A percentile compares a stretch with the other conserved stretches of the same genome.
Evolutionary conservation across 1,284 basidiomycete species (phyloP).

Genomic region (Puccinia polysora): DNA sequence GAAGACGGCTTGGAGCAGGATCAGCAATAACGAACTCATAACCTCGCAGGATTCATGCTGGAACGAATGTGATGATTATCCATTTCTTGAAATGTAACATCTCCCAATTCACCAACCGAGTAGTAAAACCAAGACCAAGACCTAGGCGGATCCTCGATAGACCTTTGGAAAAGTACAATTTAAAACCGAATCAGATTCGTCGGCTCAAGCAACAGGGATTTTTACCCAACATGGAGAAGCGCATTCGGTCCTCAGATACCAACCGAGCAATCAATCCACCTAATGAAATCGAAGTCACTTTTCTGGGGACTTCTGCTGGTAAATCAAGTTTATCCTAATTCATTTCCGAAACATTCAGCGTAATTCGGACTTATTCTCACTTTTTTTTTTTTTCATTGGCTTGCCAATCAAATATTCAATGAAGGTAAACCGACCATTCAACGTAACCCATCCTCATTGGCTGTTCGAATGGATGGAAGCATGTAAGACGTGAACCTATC

Average conservation of each 20-base stretch:
- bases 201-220: constrained; percentile 17
- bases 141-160: constrained; percentile 12
- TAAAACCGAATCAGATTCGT: constrained; percentile 8
- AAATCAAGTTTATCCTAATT: neutral
- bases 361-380: neutral
- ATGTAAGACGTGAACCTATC: constrained; percentile 9
- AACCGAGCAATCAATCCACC: constrained; percentile 26
- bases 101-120: neutral
- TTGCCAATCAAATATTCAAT: neutral
- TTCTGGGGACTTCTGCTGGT: constrained; percentile 42
- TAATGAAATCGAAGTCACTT: constrained; percentile 27
- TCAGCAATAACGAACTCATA: too few relatives aligned
- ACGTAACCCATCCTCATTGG: constrained; percentile 35
- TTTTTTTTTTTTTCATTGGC: neutral
- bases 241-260: constrained; percentile 1
- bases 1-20: too few relatives aligned
- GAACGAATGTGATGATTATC: constrained; percentile 8
- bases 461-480: constrained; percentile 34
- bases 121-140: constrained; percentile 12
- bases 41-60: too few relatives aligned
- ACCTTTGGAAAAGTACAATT: constrained; percentile 22
- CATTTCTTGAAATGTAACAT: constrained; percentile 13
- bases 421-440: constrained; percentile 38
- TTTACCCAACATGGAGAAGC: constrained; percentile 28
- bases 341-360: neutral